A percentile compares a stretch with the other conserved stretches of the same genome.
Conservation (phyloP, 2,329 filamentous ascomycete species). For the Aspergillus eucalypticola region DNA sequence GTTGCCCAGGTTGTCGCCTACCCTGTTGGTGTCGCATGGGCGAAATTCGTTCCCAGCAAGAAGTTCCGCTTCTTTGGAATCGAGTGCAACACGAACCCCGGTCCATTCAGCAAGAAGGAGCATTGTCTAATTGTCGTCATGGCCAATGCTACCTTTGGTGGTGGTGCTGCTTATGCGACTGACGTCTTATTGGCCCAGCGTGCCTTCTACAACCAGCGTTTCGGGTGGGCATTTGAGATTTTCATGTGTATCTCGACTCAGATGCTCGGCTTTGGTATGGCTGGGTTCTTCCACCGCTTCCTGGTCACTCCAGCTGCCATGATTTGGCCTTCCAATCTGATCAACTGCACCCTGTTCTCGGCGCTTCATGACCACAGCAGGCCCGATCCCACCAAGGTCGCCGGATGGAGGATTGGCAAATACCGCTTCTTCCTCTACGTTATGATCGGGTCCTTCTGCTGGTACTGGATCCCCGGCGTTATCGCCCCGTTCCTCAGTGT, state of each 20-base stretch:
- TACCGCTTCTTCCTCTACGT: constrained; percentile 65
- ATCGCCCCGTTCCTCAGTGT: constrained; percentile 69
- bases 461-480: constrained; percentile 70
- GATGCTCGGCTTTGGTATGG: constrained; percentile 68
- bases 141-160: constrained; percentile 68
- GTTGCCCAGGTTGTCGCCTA: constrained; percentile 65
- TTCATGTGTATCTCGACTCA: constrained; percentile 68
- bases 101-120: constrained; percentile 51
- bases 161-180: constrained; percentile 65
- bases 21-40: constrained; percentile 49
- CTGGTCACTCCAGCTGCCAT: constrained; percentile 61
- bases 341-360: constrained; percentile 67
- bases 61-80: constrained; percentile 40
- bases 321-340: constrained; percentile 72
- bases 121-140: constrained; percentile 50
- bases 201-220: constrained; percentile 70
- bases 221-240: constrained; percentile 66
- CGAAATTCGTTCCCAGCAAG: constrained; percentile 39
- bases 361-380: constrained; percentile 68
- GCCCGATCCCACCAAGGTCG: constrained; percentile 56
- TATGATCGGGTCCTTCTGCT: constrained; percentile 60
- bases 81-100: constrained; percentile 44
- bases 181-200: constrained; percentile 72
- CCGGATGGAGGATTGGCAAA: constrained; percentile 66
- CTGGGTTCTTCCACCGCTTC: constrained; percentile 66